Evolutionary conservation across 2,329 filamentous ascomycete genomes (phyloP).

Genomic region (Chaetomiaceae sp.): DNA sequence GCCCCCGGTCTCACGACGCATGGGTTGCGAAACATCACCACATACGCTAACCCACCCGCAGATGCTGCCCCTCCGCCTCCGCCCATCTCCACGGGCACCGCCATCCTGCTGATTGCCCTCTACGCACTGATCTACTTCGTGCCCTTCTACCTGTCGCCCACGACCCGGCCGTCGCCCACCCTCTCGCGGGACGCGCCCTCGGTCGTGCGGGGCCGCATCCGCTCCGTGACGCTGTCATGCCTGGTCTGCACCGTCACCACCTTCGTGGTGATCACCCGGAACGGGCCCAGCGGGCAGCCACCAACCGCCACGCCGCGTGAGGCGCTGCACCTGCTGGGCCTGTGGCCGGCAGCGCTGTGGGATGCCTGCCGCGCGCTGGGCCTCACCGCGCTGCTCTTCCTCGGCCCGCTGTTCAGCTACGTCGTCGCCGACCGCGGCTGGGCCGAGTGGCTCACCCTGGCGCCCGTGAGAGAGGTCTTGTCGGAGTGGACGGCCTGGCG

Average conservation of each 20-base stretch:
- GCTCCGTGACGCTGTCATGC: constrained; percentile 72
- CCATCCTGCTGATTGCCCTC: constrained; percentile 39
- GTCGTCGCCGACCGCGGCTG: constrained; percentile 67
- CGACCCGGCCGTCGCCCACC: constrained; percentile 70
- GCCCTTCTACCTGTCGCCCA: constrained; percentile 78
- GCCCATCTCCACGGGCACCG: constrained; percentile 36
- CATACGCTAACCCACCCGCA: too few species aligned
- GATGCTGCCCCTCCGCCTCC: constrained; percentile 30
- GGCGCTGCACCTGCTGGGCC: constrained; percentile 65
- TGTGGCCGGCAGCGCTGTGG: constrained; percentile 65
- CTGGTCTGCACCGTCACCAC: constrained; percentile 60
- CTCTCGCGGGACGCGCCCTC: constrained; percentile 82
- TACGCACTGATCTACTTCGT: constrained; percentile 88
- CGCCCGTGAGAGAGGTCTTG: constrained; percentile 53
- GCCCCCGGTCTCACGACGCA: not conserved
- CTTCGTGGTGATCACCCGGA: constrained; percentile 55
- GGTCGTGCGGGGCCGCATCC: constrained; percentile 80
- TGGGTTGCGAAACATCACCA: not conserved
- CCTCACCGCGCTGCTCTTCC: constrained; percentile 73
- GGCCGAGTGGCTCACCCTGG: constrained; percentile 55
- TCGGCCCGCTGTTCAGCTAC: constrained; percentile 75
- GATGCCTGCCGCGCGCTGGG: constrained; percentile 61
- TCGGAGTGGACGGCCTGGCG: constrained; percentile 76
- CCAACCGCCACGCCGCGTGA: constrained; percentile 34
- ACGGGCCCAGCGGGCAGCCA: constrained; percentile 34